Evolutionary conservation across 1,284 basidiomycete species (phyloP), one percentile per base, ranked within the genome.

Genomic region (Cerioporus squamosus): DNA sequence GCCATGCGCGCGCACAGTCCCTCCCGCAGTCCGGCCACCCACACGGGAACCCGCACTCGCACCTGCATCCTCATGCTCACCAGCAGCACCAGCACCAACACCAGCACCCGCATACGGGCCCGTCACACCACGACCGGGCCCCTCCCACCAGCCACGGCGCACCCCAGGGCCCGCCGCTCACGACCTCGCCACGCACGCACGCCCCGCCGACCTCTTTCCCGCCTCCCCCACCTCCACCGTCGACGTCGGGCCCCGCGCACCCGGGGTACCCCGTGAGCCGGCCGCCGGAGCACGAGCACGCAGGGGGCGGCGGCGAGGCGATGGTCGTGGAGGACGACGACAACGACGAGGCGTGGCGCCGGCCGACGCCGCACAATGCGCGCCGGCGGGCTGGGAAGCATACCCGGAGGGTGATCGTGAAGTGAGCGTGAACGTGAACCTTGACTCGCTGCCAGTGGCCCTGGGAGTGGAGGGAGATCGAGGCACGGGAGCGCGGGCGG

Each of bases 301-400:
- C 59, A 31, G 66, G 61, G 20, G 63, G 60, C 20, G 58, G 58
- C 3, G 52, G 59, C 80, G 62, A 60, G 36, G 59, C 57, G 23
- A 61, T 61, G 55, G 59, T 57, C 12, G 62, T 61, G 29, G 62
- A 64, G 57, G 74, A 79, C 59, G 83, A 80, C 58, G 70, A 77
- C 43, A 88, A 89, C 67, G 88, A 89, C 67, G 85, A 89, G 57
- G 74, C 84, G 38, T 89, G 87, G 88, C 76, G 83, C 31, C 76
- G 81, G 44, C 86, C 87, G 2, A 88, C 84, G 70, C 86, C 87
- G 17, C 83, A 85, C 67, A 79, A 81, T 44, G 87, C 89, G 70
- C 83, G 88, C 17, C 76, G 88, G 58, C 77, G 88, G 53, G 87
- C 88, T 53, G 88, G 88, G 45, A 90, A 90, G 69, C 88, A 90